A percentile compares a stretch with the other conserved stretches of the same genome.
Conservation (phyloP, 2,329 filamentous ascomycete genomes). For the Bipolaris bicolor region DNA sequence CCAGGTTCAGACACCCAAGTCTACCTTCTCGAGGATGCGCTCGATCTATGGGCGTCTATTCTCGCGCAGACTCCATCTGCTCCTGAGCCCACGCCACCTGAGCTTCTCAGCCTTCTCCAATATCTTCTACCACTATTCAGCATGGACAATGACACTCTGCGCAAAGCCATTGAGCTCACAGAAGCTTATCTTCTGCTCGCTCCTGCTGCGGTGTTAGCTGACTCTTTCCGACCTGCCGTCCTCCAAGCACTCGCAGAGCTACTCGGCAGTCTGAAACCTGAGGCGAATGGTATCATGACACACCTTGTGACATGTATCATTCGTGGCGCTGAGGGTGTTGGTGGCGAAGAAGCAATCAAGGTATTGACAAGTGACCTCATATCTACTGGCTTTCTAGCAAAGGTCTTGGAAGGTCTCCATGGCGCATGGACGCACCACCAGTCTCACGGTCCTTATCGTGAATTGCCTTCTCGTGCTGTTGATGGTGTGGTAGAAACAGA, state of each 20-base stretch:
- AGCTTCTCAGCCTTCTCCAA: constrained; percentile 52
- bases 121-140: constrained; percentile 56
- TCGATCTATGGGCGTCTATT: constrained; percentile 86
- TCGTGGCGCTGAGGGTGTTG: constrained; percentile 58
- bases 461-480: constrained; percentile 70
- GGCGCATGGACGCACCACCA: constrained; percentile 65
- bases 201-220: constrained; percentile 54
- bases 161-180: constrained; percentile 57
- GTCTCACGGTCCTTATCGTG: constrained; percentile 73
- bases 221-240: constrained; percentile 49
- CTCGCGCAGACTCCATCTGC: constrained; percentile 63
- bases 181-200: constrained; percentile 58
- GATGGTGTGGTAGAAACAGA: constrained; percentile 80
- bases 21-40: constrained; percentile 87
- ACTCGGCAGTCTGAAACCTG: constrained; percentile 55
- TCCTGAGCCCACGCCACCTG: constrained; percentile 50
- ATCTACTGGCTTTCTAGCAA: constrained; percentile 63
- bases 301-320: constrained; percentile 55
- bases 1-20: constrained; percentile 67
- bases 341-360: constrained; percentile 60
- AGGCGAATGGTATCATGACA: constrained; percentile 56
- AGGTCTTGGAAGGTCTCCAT: constrained; percentile 55
- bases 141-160: constrained; percentile 56
- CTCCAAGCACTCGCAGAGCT: constrained; percentile 51
- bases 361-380: constrained; percentile 61